Base-by-base conservation (phyloP, 805 yeast species). In the Yamadazyma insecticola region DNA sequence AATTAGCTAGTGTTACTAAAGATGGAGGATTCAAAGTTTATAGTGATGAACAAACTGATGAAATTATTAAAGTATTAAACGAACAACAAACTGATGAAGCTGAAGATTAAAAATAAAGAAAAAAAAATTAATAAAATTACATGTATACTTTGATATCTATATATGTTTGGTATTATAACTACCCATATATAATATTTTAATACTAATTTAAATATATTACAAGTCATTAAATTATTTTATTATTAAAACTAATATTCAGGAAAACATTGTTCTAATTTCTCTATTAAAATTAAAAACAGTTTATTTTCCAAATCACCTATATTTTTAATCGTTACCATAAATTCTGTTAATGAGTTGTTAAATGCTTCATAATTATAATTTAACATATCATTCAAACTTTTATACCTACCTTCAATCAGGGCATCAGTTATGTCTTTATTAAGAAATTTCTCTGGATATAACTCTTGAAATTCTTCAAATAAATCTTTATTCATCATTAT, bases 1-100 rank as follows among this genome's bases (percentile, higher is more conserved):
- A 94, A 67, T 73, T 92, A 47, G 94, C 98, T 30, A 74, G 89
- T 46, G 95, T 92, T 26, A 92, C 99, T 12, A 74, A 74, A 46
- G 89, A 78, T 16, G 74, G 71, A 22, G 97, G 97, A 0, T 92
- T 88, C 63, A 74, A 79, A 56, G 79, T 90, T 35, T 92, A 92
- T 60, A 68, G 70, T 24, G 95, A 88, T 47, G 84, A 75, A 26
- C 82, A 81, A 56, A 85, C 95, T 47, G 85, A 84, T 23, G 81
- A 73, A 36, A 82, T 88, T 32, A 90, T 92, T 42, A 78, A 76
- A 46, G 72, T 67, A 39, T 70, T 92, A 55, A 84, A 83, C 48
- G 87, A 78, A 50, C 81, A 78, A 51, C 80, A 72, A 44, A 77
- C 75, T 15, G 59, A 51, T 27, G 44, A 37, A 29, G 32, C 24